These are phyloP conservation scores for Blastobotrys elegans DNA, from an alignment of 1,139 yeast genomes.

Conservation along the genomic window DNA sequence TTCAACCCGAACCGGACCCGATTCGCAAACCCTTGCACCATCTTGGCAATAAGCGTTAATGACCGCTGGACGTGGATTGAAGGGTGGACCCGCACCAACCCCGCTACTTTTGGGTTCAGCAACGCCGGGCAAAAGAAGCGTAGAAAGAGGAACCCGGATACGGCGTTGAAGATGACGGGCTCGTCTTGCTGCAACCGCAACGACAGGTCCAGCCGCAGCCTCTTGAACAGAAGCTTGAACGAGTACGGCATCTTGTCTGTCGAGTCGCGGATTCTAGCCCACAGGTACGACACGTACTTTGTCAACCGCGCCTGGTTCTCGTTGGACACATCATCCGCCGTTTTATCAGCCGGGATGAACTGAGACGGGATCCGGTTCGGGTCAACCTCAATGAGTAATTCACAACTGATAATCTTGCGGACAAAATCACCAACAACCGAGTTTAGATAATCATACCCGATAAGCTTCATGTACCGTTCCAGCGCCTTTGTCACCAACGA, in stretches of 20 bases:
- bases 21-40: conserved; percentile 74
- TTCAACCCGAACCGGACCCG: conserved; percentile 69
- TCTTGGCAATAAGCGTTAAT: conserved; percentile 75
- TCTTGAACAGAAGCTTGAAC: conserved; percentile 45
- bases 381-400: conserved; percentile 68
- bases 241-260: conserved; percentile 73
- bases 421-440: conserved; percentile 68
- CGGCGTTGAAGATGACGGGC: conserved; percentile 43
- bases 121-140: conserved; percentile 90
- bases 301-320: conserved; percentile 51
- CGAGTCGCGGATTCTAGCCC: conserved; percentile 66
- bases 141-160: conserved; percentile 78
- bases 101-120: conserved; percentile 79
- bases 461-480: conserved; percentile 68
- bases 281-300: conserved; percentile 56
- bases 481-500: conserved; percentile 75
- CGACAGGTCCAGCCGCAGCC: conserved; percentile 24
- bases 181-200: conserved; percentile 19
- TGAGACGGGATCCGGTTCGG: conserved; percentile 44
- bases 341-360: conserved; percentile 11
- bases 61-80: conserved; percentile 70
- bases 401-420: conserved; percentile 46
- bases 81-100: conserved; percentile 65
- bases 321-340: conserved; percentile 40
- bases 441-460: conserved; percentile 76